A percentile compares a stretch with the other conserved stretches of the same genome.
phyloP scores from a whole-genome alignment of 1,139 yeast genomes.

The Zygosaccharomyces pseudobailii region DNA sequence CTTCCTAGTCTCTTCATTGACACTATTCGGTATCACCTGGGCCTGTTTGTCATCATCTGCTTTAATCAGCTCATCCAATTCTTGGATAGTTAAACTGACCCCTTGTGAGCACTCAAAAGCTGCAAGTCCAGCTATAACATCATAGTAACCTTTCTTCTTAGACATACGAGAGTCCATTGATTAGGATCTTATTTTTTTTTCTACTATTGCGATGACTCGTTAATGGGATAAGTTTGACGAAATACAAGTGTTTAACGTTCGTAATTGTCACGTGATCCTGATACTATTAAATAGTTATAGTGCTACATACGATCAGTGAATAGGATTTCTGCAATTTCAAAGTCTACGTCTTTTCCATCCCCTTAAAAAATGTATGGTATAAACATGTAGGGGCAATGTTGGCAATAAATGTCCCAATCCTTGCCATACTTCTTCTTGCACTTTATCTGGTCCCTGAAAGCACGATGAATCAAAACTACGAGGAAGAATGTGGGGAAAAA shows the following conservation, averaged over 20 bases:
- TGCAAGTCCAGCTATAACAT: slow-evolving; percentile 28
- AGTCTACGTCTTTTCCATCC: background rate
- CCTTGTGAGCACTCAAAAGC: slow-evolving; percentile 31
- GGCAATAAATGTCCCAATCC: slow-evolving; percentile 85
- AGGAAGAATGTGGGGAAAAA: slow-evolving; percentile 91
- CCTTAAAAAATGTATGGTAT: slow-evolving; percentile 74
- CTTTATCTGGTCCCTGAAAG: slow-evolving; percentile 77
- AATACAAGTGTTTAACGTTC: background rate
- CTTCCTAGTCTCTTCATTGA: slow-evolving; percentile 7
- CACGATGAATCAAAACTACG: slow-evolving; percentile 81
- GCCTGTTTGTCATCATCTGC: slow-evolving; percentile 10
- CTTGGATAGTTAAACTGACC: slow-evolving; percentile 23
- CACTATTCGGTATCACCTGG: slow-evolving; percentile 8
- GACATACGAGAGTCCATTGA: background rate
- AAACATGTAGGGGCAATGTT: slow-evolving; percentile 87
- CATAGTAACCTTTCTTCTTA: slow-evolving; percentile 23
- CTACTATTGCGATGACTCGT: slow-evolving; percentile 1
- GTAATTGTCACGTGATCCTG: background rate
- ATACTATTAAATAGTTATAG: background rate
- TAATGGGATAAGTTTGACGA: background rate
- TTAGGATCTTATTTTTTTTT: background rate
- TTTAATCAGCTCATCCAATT: slow-evolving; percentile 23
- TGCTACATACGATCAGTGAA: background rate
- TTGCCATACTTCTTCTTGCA: slow-evolving; percentile 84
- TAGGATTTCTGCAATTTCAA: background rate